A percentile compares a stretch with the other conserved stretches of the same genome.
These are phyloP conservation scores for Saccharomyces hybrid DNA, from an alignment of 1,139 yeast species.

Conservation along the genomic window DNA sequence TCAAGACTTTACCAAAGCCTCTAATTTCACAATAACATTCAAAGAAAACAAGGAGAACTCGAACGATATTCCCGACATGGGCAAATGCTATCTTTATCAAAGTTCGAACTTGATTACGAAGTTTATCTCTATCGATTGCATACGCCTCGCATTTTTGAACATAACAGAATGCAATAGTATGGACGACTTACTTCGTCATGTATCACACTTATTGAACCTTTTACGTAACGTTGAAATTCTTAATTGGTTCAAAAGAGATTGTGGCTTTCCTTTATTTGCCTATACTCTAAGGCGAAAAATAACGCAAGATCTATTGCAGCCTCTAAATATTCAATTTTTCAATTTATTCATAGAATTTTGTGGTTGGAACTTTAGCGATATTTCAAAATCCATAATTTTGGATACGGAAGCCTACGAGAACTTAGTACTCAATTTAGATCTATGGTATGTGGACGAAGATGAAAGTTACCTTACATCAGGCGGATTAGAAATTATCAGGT, in stretches of 20 bases:
- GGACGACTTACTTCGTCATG: slow-evolving; percentile 9
- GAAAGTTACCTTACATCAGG: slow-evolving; percentile 8
- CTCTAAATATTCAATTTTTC: slow-evolving; percentile 31
- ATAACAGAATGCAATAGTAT: slow-evolving; percentile 10
- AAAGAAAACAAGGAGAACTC: slow-evolving; percentile 3
- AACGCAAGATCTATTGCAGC: slow-evolving; percentile 14
- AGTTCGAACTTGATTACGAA: slow-evolving; percentile 14
- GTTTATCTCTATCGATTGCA: slow-evolving; percentile 16
- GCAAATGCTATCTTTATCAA: slow-evolving; percentile 17
- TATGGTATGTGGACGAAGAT: slow-evolving; percentile 35
- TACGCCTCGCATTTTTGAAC: slow-evolving; percentile 12
- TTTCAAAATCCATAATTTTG: slow-evolving; percentile 39
- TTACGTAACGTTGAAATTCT: slow-evolving; percentile 13
- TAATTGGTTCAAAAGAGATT: slow-evolving; percentile 14
- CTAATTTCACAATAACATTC: slow-evolving; percentile 2
- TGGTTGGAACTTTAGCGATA: slow-evolving; percentile 39
- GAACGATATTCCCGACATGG: slow-evolving; percentile 7
- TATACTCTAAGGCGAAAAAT: slow-evolving; percentile 25
- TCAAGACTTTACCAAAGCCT: slow-evolving; percentile 3
- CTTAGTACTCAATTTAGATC: slow-evolving; percentile 42
- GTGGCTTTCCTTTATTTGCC: slow-evolving; percentile 20
- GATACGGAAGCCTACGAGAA: slow-evolving; percentile 41
- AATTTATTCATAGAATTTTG: slow-evolving; percentile 38
- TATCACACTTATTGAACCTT: slow-evolving; percentile 12
- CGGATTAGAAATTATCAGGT: slow-evolving; percentile 39